Conservation (phyloP, 257 asterid species). For the Nyctanthes arbortristis region DNA sequence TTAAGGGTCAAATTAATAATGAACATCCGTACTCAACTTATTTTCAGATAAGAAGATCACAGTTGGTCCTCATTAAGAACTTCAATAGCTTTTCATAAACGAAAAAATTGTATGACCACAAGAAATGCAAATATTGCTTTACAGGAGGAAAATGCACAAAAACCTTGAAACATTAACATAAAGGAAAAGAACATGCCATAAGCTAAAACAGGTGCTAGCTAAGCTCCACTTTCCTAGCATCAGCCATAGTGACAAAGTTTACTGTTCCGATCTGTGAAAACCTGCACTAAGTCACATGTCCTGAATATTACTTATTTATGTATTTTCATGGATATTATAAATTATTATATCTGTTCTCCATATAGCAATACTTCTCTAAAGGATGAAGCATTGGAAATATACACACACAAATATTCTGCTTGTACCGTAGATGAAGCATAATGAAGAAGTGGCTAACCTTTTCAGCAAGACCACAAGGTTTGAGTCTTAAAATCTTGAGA, state of each 20-base stretch:
- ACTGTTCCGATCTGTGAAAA: background rate
- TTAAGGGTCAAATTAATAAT: background rate
- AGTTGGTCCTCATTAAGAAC: background rate
- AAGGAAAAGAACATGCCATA: background rate
- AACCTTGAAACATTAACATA: background rate
- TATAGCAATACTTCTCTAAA: background rate
- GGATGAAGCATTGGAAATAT: background rate
- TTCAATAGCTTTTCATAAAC: background rate
- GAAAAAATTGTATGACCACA: background rate
- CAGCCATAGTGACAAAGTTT: background rate
- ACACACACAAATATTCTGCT: conserved; percentile 1
- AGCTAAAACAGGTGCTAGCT: background rate
- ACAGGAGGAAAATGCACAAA: background rate
- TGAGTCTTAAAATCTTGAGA: conserved; percentile 66
- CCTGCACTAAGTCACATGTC: background rate
- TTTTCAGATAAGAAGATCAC: background rate
- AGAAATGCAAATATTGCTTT: conserved; percentile 1
- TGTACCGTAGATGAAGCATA: background rate
- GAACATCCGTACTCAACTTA: background rate
- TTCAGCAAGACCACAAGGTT: conserved; percentile 69
- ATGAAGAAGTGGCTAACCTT: conserved; percentile 56
- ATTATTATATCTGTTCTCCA: too few relatives aligned
- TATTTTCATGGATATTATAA: too few relatives aligned
- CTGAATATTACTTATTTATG: background rate
- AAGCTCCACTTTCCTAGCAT: background rate